Evolutionary conservation across 208 protist species (phyloP), one percentile per base, ranked within the genome.

Genomic region (Crithidia brevicula): DNA sequence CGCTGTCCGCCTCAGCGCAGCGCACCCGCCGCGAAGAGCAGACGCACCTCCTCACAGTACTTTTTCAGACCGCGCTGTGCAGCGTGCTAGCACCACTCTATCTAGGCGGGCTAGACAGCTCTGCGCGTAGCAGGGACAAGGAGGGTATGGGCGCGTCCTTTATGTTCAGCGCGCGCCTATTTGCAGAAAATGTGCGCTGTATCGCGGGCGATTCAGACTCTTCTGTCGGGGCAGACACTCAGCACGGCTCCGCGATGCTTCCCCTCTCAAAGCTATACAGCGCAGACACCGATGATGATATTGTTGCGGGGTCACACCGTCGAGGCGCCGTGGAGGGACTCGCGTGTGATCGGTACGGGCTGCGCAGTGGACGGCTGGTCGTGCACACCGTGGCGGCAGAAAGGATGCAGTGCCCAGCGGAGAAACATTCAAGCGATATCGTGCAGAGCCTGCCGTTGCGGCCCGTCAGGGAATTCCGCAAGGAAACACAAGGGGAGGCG

Each of bases 81-180:
- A 61, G 60, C 20, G 23, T 71, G 46, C 4, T 81, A 10, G 75
- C 75, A 3, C 75, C 75, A n/a, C 59, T 72, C 11, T 81, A 81
- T 49, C 61, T 73, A 20, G 2, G 27, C 22, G 20, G 8, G 42
- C 42, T n/a, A n/a, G n/a, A n/a, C n/a, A n/a, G n/a, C n/a, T n/a
- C n/a, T n/a, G n/a, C n/a, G n/a, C n/a, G n/a, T n/a, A n/a, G n/a
- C n/a, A n/a, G n/a, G n/a, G n/a, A 47, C 9, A 18, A 47, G 0
- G 18, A 40, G 36, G 36, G 15, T 13, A 13, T 40, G 8, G 36
- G 0, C 27, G 9, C n/a, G 1, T 10, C 38, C 27, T 34, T 60
- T 8, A 5, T 22, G 20, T 67, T 74, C 22, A 36, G 42, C 22
- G 68, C 51, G 8, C 47, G 20, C 18, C 7, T 74, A 6, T 23